Evolutionary conservation across 164 flowering plant genomes (phyloP).

Genomic region (Saururus chinensis): DNA sequence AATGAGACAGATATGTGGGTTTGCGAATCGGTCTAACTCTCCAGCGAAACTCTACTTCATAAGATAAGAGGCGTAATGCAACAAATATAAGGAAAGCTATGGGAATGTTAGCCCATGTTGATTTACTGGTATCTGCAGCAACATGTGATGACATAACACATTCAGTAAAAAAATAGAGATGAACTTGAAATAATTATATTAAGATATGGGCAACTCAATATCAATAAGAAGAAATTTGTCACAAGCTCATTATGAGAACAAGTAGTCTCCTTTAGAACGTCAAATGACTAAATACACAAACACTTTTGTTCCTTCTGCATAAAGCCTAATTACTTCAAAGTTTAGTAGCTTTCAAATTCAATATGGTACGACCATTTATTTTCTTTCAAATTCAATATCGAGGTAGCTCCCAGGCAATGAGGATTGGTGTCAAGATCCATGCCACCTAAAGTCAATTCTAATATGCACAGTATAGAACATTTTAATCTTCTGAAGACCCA

Average conservation of each 20-base stretch:
- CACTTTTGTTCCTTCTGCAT: too few species aligned
- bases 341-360: too few species aligned
- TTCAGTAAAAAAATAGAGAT: neutral
- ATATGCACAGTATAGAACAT: neutral
- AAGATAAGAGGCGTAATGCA: conserved; percentile 41
- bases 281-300: too few species aligned
- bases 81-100: conserved; percentile 57
- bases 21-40: conserved; percentile 28
- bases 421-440: neutral
- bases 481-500: neutral
- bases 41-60: conserved; percentile 72
- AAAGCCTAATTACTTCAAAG: too few species aligned
- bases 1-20: conserved; percentile 51
- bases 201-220: too few species aligned
- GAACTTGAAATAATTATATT: too few species aligned
- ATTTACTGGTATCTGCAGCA: conserved; percentile 67
- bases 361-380: too few species aligned
- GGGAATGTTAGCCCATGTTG: conserved; percentile 94
- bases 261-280: too few species aligned
- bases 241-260: neutral
- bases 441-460: neutral
- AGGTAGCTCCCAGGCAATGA: too few species aligned
- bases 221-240: neutral
- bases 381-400: neutral
- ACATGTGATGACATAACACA: neutral